Conservation (phyloP, 139 green algal species). For the Asterochloris sp. region DNA sequence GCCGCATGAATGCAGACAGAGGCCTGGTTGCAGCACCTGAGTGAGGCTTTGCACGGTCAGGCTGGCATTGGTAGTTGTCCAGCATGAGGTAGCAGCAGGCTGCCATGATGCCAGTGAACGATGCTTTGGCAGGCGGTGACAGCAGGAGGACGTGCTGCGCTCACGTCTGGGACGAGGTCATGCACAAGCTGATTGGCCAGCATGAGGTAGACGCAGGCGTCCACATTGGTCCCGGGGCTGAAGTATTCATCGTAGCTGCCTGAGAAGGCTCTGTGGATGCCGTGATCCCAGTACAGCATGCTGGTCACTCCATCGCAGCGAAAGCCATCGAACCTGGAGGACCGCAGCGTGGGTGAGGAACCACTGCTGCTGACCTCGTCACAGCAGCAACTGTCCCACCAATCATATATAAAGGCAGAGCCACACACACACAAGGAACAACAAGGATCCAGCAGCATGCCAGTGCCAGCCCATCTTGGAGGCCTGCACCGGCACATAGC, state of each 20-base stretch:
- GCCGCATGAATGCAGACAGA: no score
- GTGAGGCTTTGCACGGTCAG: no score
- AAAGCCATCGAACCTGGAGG: conserved; percentile 90
- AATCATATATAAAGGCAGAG: background rate
- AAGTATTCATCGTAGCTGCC: conserved; percentile 71
- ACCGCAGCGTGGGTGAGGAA: no score
- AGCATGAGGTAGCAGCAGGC: no score
- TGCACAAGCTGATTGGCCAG: conserved; percentile 89
- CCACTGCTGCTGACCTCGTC: background rate
- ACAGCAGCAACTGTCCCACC: background rate
- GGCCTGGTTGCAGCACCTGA: no score
- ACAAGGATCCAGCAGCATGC: background rate
- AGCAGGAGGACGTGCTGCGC: background rate
- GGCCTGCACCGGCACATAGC: no score
- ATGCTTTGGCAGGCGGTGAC: no score
- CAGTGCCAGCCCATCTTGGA: background rate
- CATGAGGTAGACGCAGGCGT: conserved; percentile 96
- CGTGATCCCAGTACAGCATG: conserved; percentile 98
- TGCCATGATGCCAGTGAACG: no score
- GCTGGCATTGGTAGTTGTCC: no score
- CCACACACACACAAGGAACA: background rate
- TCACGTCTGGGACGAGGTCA: conserved; percentile 47
- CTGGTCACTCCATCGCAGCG: conserved; percentile 94
- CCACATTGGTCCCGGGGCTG: conserved; percentile 77
- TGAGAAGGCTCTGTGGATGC: conserved; percentile 81